These are phyloP conservation scores for Cordyceps farinosa DNA, from an alignment of 2,329 filamentous ascomycete genomes.

Conservation along the genomic window DNA sequence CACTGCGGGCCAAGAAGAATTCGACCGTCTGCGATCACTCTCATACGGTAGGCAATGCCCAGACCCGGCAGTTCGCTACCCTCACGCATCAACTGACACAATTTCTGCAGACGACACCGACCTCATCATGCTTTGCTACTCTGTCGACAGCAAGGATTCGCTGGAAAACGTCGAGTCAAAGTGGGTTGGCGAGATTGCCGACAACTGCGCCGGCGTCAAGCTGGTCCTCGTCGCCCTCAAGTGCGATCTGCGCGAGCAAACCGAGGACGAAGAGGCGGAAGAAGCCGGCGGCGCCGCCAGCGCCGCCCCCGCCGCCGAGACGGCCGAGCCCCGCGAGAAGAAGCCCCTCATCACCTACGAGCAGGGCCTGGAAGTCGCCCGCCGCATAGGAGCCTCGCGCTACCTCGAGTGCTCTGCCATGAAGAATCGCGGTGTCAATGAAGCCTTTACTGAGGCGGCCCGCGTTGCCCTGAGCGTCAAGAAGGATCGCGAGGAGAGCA, in stretches of 20 bases:
- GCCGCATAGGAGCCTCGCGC: conserved; percentile 85
- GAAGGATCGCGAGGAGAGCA: conserved; percentile 60
- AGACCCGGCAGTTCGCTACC: background rate
- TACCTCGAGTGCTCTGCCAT: conserved; percentile 99
- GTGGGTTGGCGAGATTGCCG: conserved; percentile 96
- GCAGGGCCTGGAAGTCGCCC: conserved; percentile 84
- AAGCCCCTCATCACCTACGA: conserved; percentile 83
- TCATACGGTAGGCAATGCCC: conserved; percentile 67
- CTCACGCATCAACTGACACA: background rate
- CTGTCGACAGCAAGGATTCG: conserved; percentile 91
- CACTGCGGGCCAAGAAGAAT: conserved; percentile 97
- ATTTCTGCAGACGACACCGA: conserved; percentile 70
- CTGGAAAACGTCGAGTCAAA: conserved; percentile 98
- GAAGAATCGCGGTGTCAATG: conserved; percentile 95
- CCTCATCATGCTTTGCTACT: conserved; percentile 98
- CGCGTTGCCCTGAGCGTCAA: conserved; percentile 80
- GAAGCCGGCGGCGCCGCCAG: conserved; percentile 49
- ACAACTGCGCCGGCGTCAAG: conserved; percentile 94
- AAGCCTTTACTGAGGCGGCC: conserved; percentile 96
- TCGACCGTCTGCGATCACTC: conserved; percentile 89
- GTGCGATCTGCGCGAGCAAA: conserved; percentile 85
- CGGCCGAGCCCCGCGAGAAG: conserved; percentile 49
- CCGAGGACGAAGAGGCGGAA: conserved; percentile 65
- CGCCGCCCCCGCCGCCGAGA: conserved; percentile 24
- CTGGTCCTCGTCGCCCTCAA: conserved; percentile 94